Evolutionary conservation across 805 yeast genomes (phyloP).

Genomic region (Brettanomyces naardenensis): DNA sequence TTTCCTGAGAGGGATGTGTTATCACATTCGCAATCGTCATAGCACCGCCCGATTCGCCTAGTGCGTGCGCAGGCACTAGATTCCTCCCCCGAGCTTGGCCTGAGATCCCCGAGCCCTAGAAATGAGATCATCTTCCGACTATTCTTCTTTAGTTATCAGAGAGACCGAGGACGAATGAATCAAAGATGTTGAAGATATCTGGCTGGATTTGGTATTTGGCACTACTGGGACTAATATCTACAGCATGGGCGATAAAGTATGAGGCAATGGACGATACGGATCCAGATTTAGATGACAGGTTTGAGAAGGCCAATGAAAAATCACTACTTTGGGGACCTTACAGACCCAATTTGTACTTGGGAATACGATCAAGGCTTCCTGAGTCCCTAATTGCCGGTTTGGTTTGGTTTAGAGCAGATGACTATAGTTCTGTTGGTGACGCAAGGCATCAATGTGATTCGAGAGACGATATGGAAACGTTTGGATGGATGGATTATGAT

Average conservation of each 20-base stretch:
- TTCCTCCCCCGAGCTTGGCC: no score
- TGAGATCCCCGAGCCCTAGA: no score
- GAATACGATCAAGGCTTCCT: conserved; percentile 78
- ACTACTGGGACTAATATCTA: no score
- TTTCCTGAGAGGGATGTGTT: no score
- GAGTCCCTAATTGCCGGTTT: conserved; percentile 68
- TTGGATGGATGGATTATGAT: conserved; percentile 85
- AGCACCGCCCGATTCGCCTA: no score
- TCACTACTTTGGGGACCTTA: conserved; percentile 89
- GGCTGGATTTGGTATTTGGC: no score
- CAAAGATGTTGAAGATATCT: no score
- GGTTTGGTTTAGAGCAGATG: conserved; percentile 77
- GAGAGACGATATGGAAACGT: conserved; percentile 58
- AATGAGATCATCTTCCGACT: no score
- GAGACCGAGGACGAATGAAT: no score
- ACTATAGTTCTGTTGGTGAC: conserved; percentile 41
- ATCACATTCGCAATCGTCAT: no score
- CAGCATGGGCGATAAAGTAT: neutral
- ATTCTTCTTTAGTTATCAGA: no score
- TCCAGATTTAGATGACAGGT: conserved; percentile 14
- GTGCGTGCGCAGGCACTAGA: no score
- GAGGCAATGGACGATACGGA: neutral
- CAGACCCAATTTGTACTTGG: conserved; percentile 78
- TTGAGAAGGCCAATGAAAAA: conserved; percentile 31
- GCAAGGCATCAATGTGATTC: conserved; percentile 74